Evolutionary conservation across 176 grass and related monocot species (phyloP).

Genomic region (Aegilops longissima): DNA sequence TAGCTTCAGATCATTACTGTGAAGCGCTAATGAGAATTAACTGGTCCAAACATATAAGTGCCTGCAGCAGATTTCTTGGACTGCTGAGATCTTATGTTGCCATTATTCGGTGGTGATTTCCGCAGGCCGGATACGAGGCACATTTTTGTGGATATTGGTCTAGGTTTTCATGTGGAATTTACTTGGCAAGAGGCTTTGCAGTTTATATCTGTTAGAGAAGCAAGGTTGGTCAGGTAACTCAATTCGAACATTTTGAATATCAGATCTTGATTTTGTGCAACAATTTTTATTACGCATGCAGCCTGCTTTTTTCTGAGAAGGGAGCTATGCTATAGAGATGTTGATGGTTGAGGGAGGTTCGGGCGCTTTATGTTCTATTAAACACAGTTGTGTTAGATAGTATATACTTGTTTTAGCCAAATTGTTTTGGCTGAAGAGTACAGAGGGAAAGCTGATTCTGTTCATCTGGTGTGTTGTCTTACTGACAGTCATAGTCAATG

Average conservation of each 20-base stretch:
- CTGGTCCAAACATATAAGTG: background rate
- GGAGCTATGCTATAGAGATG: background rate
- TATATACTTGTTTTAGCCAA: background rate
- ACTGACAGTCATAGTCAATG: background rate
- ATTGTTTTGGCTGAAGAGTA: background rate
- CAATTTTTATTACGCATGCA: background rate
- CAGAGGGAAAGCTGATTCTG: background rate
- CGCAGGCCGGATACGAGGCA: conserved; percentile 69
- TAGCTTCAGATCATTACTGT: background rate
- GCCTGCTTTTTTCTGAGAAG: background rate
- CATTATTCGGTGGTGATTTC: background rate
- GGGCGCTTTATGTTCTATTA: conserved; percentile 1
- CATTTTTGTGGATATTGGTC: conserved; percentile 90
- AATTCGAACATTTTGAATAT: background rate
- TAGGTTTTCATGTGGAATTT: conserved; percentile 96
- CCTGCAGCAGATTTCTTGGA: background rate
- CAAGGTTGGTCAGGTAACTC: conserved; percentile 64
- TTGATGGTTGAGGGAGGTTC: background rate
- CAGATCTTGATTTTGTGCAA: background rate
- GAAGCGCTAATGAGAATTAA: background rate
- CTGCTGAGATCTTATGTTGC: background rate
- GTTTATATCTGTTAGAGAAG: conserved; percentile 90
- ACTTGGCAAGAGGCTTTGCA: conserved; percentile 84
- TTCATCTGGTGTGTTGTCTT: background rate
- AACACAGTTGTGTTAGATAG: background rate